Conservation (phyloP, 116 monocot species). For the Zostera marina region DNA sequence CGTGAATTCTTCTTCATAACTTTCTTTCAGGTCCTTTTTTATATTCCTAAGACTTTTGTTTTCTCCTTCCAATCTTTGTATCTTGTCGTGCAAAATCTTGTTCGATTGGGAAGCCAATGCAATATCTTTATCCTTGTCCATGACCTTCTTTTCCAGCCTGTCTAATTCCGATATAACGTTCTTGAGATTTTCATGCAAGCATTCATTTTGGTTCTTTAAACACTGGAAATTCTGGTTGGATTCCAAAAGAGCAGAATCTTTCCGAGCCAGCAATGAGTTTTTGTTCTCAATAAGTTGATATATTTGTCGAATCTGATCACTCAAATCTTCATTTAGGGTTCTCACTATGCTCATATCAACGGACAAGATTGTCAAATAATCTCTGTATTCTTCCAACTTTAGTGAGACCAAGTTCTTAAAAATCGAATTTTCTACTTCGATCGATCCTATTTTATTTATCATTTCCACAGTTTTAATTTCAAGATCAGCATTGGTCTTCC, state of each 20-base stretch:
- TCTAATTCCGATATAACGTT: conserved; percentile 17
- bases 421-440: conserved; percentile 35
- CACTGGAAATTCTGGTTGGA: conserved; percentile 21
- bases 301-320: conserved; percentile 6
- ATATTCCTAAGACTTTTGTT: conserved; percentile 16
- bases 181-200: conserved; percentile 19
- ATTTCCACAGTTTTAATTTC: conserved; percentile 14
- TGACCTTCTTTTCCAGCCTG: conserved; percentile 27
- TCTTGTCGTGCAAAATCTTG: conserved; percentile 10
- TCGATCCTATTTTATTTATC: conserved; percentile 12
- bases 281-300: conserved; percentile 11
- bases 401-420: conserved; percentile 22
- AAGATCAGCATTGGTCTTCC: conserved; percentile 16
- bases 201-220: conserved; percentile 9
- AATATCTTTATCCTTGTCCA: conserved; percentile 23
- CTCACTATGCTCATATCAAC: conserved; percentile 19
- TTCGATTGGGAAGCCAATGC: conserved; percentile 12
- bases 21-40: conserved; percentile 1
- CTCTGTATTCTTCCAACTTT: conserved; percentile 27
- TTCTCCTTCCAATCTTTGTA: conserved; percentile 17
- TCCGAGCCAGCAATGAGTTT: conserved; percentile 20
- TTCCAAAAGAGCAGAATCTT: conserved; percentile 29
- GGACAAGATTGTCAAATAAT: conserved; percentile 17
- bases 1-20: conserved; percentile 1
- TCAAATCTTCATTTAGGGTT: conserved; percentile 8